Base-by-base conservation (phyloP, 257 asterid species). In the Solanum megistacrolobum region DNA sequence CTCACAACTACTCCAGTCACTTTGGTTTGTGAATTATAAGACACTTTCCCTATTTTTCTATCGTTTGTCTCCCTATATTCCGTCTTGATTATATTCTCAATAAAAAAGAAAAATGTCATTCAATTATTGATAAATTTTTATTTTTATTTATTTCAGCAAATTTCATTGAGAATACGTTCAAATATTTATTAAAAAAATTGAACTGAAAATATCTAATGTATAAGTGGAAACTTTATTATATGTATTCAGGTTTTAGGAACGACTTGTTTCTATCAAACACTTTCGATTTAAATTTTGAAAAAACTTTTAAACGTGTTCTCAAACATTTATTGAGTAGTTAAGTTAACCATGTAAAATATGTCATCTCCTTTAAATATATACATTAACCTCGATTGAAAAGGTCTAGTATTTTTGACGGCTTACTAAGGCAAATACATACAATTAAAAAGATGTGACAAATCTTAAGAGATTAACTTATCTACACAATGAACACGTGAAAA, bases 1-100 rank as follows among this genome's bases (percentile, higher is more conserved):
- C 90, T 46, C 82, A 82, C 90, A 90, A 83, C 92, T 75, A 89
- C 90, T 88, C 89, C 55, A 65, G 82, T 87, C 89, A 90, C 89
- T 91, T 27, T 86, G 86, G 87, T 87, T 86, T 18, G 79, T 52
- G 25, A 86, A 73, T 69, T 43, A 76, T 74, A 65, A 7, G n/a
- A 9, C 66, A 83, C 20, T 83, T 32, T 3, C 43, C 66, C 86
- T 31, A 52, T 83, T 52, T 52, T 62, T 83, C 23, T 83, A 5
- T 52, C 72, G 25, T 83, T 43, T 83, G 86, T 83, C 86, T 60
- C 72, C 25, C 41, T 18, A 20, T 18, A 18, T 72, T 66, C 41
- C 87, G 66, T 83, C 86, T 83, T 62, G 81, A 73, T 55, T 18
- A 20, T 72, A 72, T 72, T 72, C 27, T 20, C 81, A 69, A 55